These are phyloP conservation scores for Sphagnum magellanicum DNA, from an alignment of 228 moss, liverwort and hornwort species.

Conservation along the genomic window DNA sequence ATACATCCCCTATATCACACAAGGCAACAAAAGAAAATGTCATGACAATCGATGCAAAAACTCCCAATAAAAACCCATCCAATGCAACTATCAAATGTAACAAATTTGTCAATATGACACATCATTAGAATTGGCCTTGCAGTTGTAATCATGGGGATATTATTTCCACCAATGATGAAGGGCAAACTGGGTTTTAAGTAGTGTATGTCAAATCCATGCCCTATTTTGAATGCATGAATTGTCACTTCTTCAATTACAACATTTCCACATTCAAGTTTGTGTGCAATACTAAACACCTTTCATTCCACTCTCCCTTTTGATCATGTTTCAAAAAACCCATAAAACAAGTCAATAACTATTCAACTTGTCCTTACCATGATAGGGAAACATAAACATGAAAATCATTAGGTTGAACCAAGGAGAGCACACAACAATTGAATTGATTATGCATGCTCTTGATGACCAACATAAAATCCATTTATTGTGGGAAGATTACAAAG, in stretches of 20 bases:
- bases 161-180: conserved; percentile 87
- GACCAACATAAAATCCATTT: too few relatives aligned
- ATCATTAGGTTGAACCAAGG: too few relatives aligned
- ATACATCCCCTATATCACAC: conserved; percentile 61
- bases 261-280: conserved; percentile 43
- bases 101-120: not conserved
- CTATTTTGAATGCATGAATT: conserved; percentile 75
- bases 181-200: conserved; percentile 81
- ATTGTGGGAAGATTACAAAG: too few relatives aligned
- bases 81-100: not conserved
- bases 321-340: too few relatives aligned
- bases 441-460: too few relatives aligned
- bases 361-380: too few relatives aligned
- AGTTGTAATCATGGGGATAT: conserved; percentile 93
- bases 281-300: conserved; percentile 41
- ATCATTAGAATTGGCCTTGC: conserved; percentile 95
- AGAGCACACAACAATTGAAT: too few relatives aligned
- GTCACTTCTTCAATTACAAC: conserved; percentile 43
- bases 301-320: conserved; percentile 9
- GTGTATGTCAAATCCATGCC: conserved; percentile 94
- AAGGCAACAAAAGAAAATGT: not conserved
- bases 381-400: too few relatives aligned
- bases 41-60: not conserved
- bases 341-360: too few relatives aligned
- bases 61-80: not conserved